These are phyloP conservation scores for Tulasnella sp. DNA, from an alignment of 768 basidiomycete genomes.

Conservation along the genomic window DNA sequence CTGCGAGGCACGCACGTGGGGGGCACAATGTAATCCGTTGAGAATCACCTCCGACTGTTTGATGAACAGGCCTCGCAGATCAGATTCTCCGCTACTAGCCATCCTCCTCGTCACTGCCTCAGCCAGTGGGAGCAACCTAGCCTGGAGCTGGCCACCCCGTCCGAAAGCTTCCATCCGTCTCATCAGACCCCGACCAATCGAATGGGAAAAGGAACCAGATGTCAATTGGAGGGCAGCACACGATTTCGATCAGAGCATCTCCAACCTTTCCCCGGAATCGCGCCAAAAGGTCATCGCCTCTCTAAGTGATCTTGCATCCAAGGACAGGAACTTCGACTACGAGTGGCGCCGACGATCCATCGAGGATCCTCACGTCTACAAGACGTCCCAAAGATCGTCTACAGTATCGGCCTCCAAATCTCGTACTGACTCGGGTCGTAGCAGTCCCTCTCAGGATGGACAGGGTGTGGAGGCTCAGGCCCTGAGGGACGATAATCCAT, in stretches of 20 bases:
- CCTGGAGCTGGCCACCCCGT: conserved; percentile 76
- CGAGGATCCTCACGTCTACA: conserved; percentile 35
- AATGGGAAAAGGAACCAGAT: conserved; percentile 50
- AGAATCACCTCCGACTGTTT: no score
- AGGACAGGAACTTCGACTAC: conserved; percentile 35
- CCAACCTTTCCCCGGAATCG: not conserved
- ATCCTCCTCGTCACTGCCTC: conserved; percentile 77
- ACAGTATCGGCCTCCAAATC: conserved; percentile 19
- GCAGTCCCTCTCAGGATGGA: conserved; percentile 40
- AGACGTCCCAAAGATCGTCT: conserved; percentile 13
- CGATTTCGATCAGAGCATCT: conserved; percentile 11
- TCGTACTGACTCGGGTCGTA: conserved; percentile 39
- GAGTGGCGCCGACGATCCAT: conserved; percentile 50
- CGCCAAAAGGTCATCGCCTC: conserved; percentile 18
- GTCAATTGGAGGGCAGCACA: conserved; percentile 16
- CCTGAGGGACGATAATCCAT: conserved; percentile 21
- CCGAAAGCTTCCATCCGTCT: conserved; percentile 56
- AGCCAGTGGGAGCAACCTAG: conserved; percentile 63
- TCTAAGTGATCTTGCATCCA: conserved; percentile 22
- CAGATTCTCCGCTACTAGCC: conserved; percentile 43
- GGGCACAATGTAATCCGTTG: no score
- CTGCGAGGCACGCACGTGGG: not conserved
- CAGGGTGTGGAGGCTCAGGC: conserved; percentile 24
- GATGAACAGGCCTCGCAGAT: not conserved
- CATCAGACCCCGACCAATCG: conserved; percentile 56